A percentile compares a stretch with the other conserved stretches of the same genome.
Conservation (phyloP, 1,284 basidiomycete species). For the Xerocomus cyaneibrunnescens region DNA sequence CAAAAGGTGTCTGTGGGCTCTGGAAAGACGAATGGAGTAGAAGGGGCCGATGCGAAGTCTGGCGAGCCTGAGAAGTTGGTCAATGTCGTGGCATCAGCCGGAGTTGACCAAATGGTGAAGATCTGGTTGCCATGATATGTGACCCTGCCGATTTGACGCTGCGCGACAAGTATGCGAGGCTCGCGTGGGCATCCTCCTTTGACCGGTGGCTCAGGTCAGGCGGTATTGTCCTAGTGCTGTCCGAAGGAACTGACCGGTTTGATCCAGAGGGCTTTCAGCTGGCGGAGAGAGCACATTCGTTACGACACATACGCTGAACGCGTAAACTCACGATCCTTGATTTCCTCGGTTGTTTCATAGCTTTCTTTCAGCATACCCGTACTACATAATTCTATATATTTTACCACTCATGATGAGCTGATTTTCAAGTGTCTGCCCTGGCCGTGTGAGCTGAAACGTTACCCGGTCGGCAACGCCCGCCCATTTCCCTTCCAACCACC, state of each 20-base stretch:
- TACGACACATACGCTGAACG: conserved; percentile 26
- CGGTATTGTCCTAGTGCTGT: not conserved
- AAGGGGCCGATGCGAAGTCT: conserved; percentile 35
- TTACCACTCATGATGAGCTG: conserved; percentile 3
- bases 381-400: conserved; percentile 37
- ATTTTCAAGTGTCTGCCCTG: conserved; percentile 6
- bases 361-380: conserved; percentile 34
- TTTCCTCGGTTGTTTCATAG: conserved; percentile 16
- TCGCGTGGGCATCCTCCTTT: conserved; percentile 12
- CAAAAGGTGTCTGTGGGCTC: conserved; percentile 39
- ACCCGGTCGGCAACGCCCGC: conserved; percentile 33
- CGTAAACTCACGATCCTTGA: conserved; percentile 35
- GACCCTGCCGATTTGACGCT: conserved; percentile 4
- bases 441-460: conserved; percentile 31
- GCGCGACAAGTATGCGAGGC: conserved; percentile 6
- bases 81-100: conserved; percentile 81
- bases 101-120: conserved; percentile 72
- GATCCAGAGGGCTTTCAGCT: not conserved
- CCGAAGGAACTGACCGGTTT: conserved; percentile 12
- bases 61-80: conserved; percentile 57
- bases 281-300: conserved; percentile 21
- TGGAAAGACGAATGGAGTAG: conserved; percentile 39
- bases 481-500: conserved; percentile 27
- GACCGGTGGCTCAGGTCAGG: conserved; percentile 18
- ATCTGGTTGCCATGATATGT: conserved; percentile 54